Percentiles rank a stretch among this genome's conserved stretches.
Evolutionary conservation across 257 asterid genomes (phyloP).

Genomic region (Nicotiana tomentosiformis): DNA sequence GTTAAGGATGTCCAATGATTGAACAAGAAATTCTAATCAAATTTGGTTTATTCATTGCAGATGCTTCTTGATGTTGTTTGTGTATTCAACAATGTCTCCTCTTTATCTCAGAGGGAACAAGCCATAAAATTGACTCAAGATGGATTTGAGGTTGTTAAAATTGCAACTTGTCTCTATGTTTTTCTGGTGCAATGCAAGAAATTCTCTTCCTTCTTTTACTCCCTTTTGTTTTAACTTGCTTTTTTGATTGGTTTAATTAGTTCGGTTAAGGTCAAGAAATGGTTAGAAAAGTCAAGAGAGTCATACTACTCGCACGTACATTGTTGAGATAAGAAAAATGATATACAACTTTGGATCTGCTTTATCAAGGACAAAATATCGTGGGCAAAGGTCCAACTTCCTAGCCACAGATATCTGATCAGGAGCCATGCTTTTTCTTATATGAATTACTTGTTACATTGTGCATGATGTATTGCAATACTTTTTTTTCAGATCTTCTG

Average conservation of each 20-base stretch:
- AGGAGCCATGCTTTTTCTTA: background rate
- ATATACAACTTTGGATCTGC: background rate
- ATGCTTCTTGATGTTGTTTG: slow-evolving; percentile 69
- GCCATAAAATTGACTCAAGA: slow-evolving; percentile 61
- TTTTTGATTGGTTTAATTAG: background rate
- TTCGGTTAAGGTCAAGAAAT: background rate
- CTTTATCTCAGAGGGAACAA: slow-evolving; percentile 69
- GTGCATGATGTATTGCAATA: background rate
- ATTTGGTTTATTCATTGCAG: slow-evolving; percentile 28
- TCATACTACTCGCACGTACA: background rate
- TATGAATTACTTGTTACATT: background rate
- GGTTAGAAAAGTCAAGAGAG: background rate
- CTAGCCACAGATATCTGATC: background rate
- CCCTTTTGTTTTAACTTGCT: background rate
- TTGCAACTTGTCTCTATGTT: background rate
- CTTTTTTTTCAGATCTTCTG: background rate
- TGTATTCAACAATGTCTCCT: slow-evolving; percentile 51
- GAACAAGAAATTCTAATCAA: background rate
- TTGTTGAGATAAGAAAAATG: background rate
- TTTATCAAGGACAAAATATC: background rate
- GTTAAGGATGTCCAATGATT: background rate
- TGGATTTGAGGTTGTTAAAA: slow-evolving; percentile 56
- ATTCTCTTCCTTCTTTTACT: background rate
- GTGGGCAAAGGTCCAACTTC: background rate
- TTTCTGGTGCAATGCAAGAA: background rate